Evolutionary conservation across 768 basidiomycete genomes (phyloP).

Genomic region (Asterophora parasitica): DNA sequence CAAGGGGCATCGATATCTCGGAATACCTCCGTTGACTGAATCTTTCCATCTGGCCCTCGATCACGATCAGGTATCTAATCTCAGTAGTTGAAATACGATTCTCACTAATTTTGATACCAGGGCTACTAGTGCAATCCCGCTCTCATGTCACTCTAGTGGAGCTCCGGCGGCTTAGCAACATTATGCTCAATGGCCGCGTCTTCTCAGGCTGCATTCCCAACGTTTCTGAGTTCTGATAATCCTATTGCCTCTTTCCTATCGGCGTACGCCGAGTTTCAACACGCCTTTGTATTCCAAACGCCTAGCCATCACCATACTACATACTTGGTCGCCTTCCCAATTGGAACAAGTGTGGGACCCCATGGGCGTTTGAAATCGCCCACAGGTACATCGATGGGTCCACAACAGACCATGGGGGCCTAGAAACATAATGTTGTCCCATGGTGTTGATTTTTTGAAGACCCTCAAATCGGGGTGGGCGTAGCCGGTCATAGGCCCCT

Average conservation of each 20-base stretch:
- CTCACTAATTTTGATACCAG: conserved; percentile 15
- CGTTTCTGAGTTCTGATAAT: conserved; percentile 4
- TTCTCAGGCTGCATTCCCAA: neutral
- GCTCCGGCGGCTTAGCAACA: conserved; percentile 8
- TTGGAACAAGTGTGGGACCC: neutral
- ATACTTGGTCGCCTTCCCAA: neutral
- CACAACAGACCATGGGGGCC: neutral
- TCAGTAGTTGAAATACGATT: conserved; percentile 8
- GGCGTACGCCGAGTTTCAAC: neutral
- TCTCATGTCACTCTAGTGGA: conserved; percentile 11
- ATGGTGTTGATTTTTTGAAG: conserved; percentile 1
- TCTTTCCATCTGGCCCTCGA: conserved; percentile 23
- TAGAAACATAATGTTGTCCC: conserved; percentile 2
- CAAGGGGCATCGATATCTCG: conserved; percentile 11
- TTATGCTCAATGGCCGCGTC: conserved; percentile 4
- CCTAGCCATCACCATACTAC: conserved; percentile 4
- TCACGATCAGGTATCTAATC: conserved; percentile 18
- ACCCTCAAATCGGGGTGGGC: conserved; percentile 2
- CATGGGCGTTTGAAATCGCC: neutral
- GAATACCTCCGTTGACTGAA: conserved; percentile 27
- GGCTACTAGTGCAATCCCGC: conserved; percentile 4
- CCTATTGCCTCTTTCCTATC: neutral
- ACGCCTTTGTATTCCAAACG: conserved; percentile 8
- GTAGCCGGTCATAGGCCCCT: conserved; percentile 5
- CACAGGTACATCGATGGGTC: conserved; percentile 5